Percentiles rank a stretch among this genome's conserved stretches.
Evolutionary conservation across 73 alveolate species (phyloP).

Genomic region (Paramecium sonneborni): DNA sequence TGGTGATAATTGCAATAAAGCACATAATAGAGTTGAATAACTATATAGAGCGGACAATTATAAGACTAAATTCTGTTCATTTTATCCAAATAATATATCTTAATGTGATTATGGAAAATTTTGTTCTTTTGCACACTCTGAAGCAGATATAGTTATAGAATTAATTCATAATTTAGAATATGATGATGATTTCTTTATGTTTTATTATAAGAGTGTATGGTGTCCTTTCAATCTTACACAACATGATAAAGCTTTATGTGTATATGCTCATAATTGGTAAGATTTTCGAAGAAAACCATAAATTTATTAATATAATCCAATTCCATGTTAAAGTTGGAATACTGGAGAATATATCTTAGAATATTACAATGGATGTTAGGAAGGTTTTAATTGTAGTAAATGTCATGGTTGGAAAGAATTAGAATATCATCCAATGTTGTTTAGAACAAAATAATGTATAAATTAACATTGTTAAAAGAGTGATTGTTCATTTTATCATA

Average conservation of each 20-base stretch:
- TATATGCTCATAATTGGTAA: slow-evolving; percentile 96
- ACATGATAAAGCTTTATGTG: slow-evolving; percentile 93
- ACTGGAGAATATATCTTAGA: slow-evolving; percentile 69
- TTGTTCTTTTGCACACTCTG: slow-evolving; percentile 90
- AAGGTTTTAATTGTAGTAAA: slow-evolving; percentile 56
- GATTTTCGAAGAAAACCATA: slow-evolving; percentile 94
- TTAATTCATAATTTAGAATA: slow-evolving; percentile 77
- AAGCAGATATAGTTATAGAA: slow-evolving; percentile 81
- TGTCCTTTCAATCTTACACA: slow-evolving; percentile 91
- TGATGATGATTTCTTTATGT: slow-evolving; percentile 83
- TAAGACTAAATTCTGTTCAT: slow-evolving; percentile 85
- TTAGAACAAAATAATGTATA: slow-evolving; percentile 63
- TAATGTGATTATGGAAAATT: slow-evolving; percentile 84
- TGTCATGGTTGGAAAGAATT: slow-evolving; percentile 81
- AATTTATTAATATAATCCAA: slow-evolving; percentile 71
- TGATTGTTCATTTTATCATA: slow-evolving; percentile 58
- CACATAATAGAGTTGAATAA: slow-evolving; percentile 90
- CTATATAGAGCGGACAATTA: slow-evolving; percentile 87
- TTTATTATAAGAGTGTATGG: slow-evolving; percentile 93
- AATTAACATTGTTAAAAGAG: slow-evolving; percentile 41
- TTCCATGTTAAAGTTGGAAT: slow-evolving; percentile 78
- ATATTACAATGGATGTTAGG: slow-evolving; percentile 74
- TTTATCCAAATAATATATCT: slow-evolving; percentile 75
- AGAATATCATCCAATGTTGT: slow-evolving; percentile 68
- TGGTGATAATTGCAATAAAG: slow-evolving; percentile 79